Evolutionary conservation across 1,284 basidiomycete genomes (phyloP), one percentile per base, ranked within the genome.

Genomic region (Apiotrichum sp.): DNA sequence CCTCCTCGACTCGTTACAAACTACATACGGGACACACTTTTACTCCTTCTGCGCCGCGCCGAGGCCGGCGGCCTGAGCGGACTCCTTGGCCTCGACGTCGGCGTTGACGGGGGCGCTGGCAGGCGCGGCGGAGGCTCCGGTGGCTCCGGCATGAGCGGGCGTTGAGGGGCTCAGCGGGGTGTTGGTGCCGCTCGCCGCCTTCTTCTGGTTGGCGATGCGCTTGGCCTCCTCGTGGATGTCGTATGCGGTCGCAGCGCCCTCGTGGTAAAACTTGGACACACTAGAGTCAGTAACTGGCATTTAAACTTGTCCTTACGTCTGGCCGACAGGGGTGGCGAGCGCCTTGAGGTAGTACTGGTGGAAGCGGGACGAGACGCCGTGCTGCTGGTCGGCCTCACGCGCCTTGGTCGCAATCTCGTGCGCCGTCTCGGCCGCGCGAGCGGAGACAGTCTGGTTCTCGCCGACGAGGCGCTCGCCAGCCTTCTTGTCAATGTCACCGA

Each of bases 311-410:
- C 65, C 72, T 66, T 62, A 74, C 71, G 83, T 86, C 77, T 86
- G 81, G n/a, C 90, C 92, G 33, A 86, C 75, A 1, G 87, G 83
- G 29, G 88, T 89, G 33, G 80, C 47, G 35, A 93, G 78, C 3
- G 89, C 89, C 66, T 82, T 85, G 36, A 78, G 61, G 75, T 93
- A 95, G 75, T 93, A 93, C 63, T 86, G 86, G 46, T 77, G 74
- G 6, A 88, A 87, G 52, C 77, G 79, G 76, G 86, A 86, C 38
- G 81, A 78, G 66, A 85, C 80, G 22, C 89, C 89, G 66, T 84
- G 85, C 78, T 90, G 83, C 74, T 92, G 85, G 70, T 93, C 89
- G 50, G 91, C 78, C 55, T 84, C 80, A 71, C 80, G 84, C 5
- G 86, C 86, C 76, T 86, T 82, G 70, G 84, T 79, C 46, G 78